These are phyloP conservation scores for Zymoseptoria tritici DNA, from an alignment of 2,329 filamentous ascomycete genomes.

Conservation along the genomic window DNA sequence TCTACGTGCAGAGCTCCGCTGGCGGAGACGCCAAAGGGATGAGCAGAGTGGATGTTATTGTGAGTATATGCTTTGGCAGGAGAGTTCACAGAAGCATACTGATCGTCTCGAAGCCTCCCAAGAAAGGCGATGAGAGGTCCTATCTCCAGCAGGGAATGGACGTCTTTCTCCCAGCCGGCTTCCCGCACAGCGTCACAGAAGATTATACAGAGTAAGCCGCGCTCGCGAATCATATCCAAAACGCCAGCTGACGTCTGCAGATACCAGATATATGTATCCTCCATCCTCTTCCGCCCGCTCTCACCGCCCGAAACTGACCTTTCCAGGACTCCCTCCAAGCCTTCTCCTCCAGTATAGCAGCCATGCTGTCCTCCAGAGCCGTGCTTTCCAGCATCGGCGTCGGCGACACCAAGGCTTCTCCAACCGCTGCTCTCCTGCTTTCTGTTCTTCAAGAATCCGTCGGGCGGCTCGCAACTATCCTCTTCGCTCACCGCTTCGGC, in stretches of 20 bases:
- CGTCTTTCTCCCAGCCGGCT: conserved; percentile 81
- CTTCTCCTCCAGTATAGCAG: conserved; percentile 74
- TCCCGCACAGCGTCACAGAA: conserved; percentile 73
- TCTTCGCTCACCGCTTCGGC: conserved; percentile 76
- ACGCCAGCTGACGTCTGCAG: conserved; percentile 30
- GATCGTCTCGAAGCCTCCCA: conserved; percentile 8
- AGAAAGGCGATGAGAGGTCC: conserved; percentile 12
- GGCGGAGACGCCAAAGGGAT: conserved; percentile 16
- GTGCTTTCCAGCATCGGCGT: conserved; percentile 74
- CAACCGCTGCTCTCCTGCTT: conserved; percentile 73
- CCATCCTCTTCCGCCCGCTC: background rate
- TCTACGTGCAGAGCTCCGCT: conserved; percentile 40
- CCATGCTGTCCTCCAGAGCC: conserved; percentile 71
- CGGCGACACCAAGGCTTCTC: conserved; percentile 69
- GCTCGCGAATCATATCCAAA: background rate
- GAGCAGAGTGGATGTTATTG: conserved; percentile 42
- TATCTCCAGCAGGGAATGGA: conserved; percentile 47
- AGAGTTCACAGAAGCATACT: conserved; percentile 5
- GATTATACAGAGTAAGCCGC: conserved; percentile 73
- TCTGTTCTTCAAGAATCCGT: conserved; percentile 77
- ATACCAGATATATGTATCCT: conserved; percentile 59
- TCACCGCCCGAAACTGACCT: background rate
- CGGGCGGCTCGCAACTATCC: conserved; percentile 73
- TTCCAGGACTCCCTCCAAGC: conserved; percentile 68
- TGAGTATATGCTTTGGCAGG: conserved; percentile 17